Evolutionary conservation across 257 asterid species (phyloP).

Genomic region (Petunia secreta): DNA sequence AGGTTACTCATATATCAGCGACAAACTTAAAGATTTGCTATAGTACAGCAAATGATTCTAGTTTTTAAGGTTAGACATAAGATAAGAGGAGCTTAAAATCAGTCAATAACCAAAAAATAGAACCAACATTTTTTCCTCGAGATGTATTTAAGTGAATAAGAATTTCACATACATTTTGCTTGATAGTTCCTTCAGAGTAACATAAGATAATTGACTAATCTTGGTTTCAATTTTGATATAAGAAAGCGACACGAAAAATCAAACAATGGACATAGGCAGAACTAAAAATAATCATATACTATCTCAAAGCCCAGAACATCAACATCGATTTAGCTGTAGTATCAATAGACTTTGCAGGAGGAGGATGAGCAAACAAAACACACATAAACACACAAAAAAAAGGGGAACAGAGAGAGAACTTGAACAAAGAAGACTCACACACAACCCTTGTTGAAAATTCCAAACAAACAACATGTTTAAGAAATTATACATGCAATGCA

Average conservation of each 20-base stretch:
- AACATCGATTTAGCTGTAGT: no score
- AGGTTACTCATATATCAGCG: not conserved
- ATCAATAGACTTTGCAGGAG: not conserved
- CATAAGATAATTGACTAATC: no score
- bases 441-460: not conserved
- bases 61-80: not conserved
- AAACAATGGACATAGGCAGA: no score
- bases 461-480: not conserved
- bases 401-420: not conserved
- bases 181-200: not conserved
- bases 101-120: no score
- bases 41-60: not conserved
- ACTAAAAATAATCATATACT: no score
- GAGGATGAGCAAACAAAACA: not conserved
- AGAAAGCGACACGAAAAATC: no score
- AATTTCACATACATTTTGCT: not conserved
- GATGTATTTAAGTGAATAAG: not conserved
- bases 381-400: not conserved
- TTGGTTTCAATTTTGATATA: no score
- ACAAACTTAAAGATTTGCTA: not conserved
- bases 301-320: not conserved
- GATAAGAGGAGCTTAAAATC: not conserved
- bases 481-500: not conserved
- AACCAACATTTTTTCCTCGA: not conserved
- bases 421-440: not conserved